These are phyloP conservation scores for Cercospora sesami DNA, from an alignment of 2,329 filamentous ascomycete species.

Conservation along the genomic window DNA sequence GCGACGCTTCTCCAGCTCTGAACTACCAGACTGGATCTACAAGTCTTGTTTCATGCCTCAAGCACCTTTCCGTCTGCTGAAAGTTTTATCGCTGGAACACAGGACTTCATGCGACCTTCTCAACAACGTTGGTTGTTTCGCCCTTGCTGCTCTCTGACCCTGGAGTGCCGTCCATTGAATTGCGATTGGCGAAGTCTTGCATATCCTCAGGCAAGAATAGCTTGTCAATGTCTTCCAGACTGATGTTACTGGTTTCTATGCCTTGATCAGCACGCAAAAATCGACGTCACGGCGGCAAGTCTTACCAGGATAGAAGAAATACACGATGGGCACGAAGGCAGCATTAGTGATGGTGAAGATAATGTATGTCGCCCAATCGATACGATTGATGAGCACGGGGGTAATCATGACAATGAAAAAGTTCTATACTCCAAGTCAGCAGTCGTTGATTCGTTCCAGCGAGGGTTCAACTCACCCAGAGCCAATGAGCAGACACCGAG, in stretches of 20 bases:
- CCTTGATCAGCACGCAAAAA: not conserved
- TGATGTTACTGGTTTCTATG: slow-evolving; percentile 30
- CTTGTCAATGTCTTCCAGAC: slow-evolving; percentile 43
- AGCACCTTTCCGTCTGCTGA: not conserved
- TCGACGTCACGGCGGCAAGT: not conserved
- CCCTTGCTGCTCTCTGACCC: slow-evolving; percentile 15
- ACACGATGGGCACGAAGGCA: slow-evolving; percentile 30
- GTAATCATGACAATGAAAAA: slow-evolving; percentile 36
- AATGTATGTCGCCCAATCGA: slow-evolving; percentile 37
- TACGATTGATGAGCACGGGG: slow-evolving; percentile 38
- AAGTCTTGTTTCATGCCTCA: not conserved
- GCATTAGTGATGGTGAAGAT: slow-evolving; percentile 40
- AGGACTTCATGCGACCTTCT: slow-evolving; percentile 12
- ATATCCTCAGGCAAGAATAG: slow-evolving; percentile 18
- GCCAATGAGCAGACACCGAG: slow-evolving; percentile 50
- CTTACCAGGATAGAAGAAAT: slow-evolving; percentile 32
- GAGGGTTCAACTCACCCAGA: slow-evolving; percentile 41
- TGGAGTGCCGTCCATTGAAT: slow-evolving; percentile 2
- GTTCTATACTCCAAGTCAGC: slow-evolving; percentile 1
- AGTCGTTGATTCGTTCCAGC: not conserved
- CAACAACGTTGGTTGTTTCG: slow-evolving; percentile 10
- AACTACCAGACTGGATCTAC: not conserved
- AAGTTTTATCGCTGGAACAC: not conserved
- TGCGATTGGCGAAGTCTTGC: slow-evolving; percentile 15
- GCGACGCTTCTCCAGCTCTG: not conserved